These are phyloP conservation scores for Ensete ventricosum DNA, from an alignment of 176 grass and related monocot genomes.

Conservation along the genomic window DNA sequence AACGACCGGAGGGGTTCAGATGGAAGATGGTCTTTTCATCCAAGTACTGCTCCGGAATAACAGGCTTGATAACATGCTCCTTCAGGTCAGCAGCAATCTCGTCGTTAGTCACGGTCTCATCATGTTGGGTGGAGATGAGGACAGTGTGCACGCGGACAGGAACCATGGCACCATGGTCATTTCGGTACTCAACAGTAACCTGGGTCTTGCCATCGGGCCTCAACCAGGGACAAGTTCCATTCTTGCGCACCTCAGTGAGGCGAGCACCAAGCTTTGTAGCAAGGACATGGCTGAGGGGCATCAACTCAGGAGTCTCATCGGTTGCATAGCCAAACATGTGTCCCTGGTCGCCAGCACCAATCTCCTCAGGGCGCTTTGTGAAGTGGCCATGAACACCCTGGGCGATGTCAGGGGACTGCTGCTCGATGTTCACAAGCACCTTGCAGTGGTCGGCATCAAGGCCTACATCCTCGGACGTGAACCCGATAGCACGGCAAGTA, in stretches of 20 bases:
- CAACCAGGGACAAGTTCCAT: neutral
- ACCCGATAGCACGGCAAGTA: neutral
- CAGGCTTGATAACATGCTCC: slow-evolving; percentile 2
- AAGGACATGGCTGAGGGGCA: slow-evolving; percentile 9
- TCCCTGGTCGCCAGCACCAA: slow-evolving; percentile 2
- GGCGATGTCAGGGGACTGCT: neutral
- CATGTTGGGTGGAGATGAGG: slow-evolving; percentile 2
- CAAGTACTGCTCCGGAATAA: neutral
- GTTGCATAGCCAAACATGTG: slow-evolving; percentile 5
- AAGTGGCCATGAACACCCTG: slow-evolving; percentile 5
- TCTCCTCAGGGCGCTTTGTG: slow-evolving; percentile 2
- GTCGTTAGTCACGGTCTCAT: slow-evolving; percentile 1
- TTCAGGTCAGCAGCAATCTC: neutral
- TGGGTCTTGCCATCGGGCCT: slow-evolving; percentile 4
- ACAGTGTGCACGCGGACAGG: neutral
- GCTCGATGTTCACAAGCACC: slow-evolving; percentile 3
- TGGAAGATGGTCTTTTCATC: slow-evolving; percentile 6
- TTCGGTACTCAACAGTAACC: neutral
- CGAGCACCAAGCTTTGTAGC: neutral
- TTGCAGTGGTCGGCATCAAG: neutral
- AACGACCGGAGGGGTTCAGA: neutral
- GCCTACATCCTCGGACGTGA: neutral
- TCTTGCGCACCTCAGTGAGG: slow-evolving; percentile 5
- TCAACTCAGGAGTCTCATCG: slow-evolving; percentile 2
- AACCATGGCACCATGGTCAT: slow-evolving; percentile 1